Base-by-base conservation (phyloP, 1,284 basidiomycete genomes). In the Microbotryomycetes sp. region DNA sequence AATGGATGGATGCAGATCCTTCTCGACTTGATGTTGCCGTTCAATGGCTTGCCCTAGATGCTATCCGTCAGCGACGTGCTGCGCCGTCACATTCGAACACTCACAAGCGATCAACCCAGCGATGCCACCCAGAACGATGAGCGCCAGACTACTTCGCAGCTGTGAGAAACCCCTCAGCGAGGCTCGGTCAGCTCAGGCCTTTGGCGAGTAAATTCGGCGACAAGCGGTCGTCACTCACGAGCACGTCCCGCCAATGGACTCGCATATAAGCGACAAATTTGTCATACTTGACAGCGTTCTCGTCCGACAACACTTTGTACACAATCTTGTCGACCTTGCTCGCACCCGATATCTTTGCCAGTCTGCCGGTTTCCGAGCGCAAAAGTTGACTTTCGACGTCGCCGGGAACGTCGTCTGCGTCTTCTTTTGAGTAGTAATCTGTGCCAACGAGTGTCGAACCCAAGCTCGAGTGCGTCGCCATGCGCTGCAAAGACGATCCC, bases 361-460 rank as follows among this genome's bases (percentile, higher is more conserved):
- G 3, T 23, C 5, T 24, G 26, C 16, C 2, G 13, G 41, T 13
- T 13, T 23, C 23, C 11, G 21, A 15, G 54, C 58, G 2, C 54
- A 54, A 21, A 52, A 53, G 7, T 46, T 52, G 23, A 27, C 46
- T 3, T 21, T 28, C 24, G 55, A 52, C 23, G 35, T 11, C 24
- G 59, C 58, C 18, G 26, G 49, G 46, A 56, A 46, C 11, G 28
- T 16, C 41, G 15, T 27, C 28, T 16, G 23, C 27, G 9, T 28
- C 29, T 3, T 13, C 29, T 3, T 18, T 4, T 13, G 28, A n/a
- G 26, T 35, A 30, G 11, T 6, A 29, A 9, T 27, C 21, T 1
- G 62, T 50, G n/a, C 55, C 56, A 26, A 64, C 63, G 21, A 64
- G 54, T 2, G 63, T 64, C 27, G 54, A 54, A 2, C 49, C 53